These are phyloP conservation scores for Ceratocystis papillata DNA, from an alignment of 2,329 filamentous ascomycete genomes.

Conservation along the genomic window DNA sequence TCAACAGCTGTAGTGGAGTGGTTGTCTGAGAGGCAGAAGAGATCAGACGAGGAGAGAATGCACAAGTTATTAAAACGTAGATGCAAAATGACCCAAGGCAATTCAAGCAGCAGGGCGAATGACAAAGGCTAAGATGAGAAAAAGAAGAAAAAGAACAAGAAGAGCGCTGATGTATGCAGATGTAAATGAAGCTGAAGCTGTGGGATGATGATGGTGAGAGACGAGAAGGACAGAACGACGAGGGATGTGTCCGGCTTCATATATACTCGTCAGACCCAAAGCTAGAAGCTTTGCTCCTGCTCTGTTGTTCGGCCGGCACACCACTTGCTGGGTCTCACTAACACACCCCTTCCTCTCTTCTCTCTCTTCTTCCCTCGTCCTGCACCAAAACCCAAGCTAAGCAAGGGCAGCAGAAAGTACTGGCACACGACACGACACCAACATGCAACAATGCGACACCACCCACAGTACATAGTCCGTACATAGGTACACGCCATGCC, in stretches of 20 bases:
- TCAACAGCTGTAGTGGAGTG: neutral
- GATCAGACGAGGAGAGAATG: neutral
- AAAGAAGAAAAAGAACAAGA: neutral
- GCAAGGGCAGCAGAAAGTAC: neutral
- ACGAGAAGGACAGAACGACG: neutral
- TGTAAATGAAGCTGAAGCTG: neutral
- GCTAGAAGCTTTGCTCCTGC: neutral
- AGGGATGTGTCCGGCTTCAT: conserved; percentile 11
- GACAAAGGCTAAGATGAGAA: neutral
- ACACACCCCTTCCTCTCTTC: neutral
- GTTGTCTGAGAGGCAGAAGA: neutral
- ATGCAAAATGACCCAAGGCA: conserved; percentile 7
- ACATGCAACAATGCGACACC: neutral
- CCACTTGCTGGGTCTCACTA: neutral
- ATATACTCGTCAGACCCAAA: conserved; percentile 8
- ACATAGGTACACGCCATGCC: conserved; percentile 2
- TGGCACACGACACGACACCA: neutral
- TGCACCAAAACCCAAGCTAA: neutral
- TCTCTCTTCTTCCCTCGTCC: neutral
- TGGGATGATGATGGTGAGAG: neutral
- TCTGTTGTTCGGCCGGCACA: conserved; percentile 8
- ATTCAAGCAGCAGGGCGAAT: neutral
- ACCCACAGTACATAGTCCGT: neutral
- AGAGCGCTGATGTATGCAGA: conserved; percentile 8
- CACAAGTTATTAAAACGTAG: conserved; percentile 9